Percentiles rank a stretch among this genome's conserved stretches.
phyloP scores from a whole-genome alignment of 2,329 filamentous ascomycete species.

The Emergomyces orientalis region DNA sequence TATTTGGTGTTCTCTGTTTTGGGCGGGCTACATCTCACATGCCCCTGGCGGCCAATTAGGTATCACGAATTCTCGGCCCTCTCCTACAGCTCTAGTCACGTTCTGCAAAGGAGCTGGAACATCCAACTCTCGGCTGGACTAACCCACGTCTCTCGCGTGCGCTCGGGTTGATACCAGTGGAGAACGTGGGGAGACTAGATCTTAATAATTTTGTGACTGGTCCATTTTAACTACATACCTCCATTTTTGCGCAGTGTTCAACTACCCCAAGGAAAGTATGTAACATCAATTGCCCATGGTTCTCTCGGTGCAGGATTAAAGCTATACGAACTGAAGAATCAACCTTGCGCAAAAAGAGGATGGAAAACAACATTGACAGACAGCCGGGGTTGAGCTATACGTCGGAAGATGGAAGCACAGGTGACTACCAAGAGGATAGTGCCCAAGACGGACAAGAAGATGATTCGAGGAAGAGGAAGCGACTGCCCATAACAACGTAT shows the following conservation, averaged over 20 bases:
- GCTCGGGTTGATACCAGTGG: neutral
- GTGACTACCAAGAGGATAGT: constrained; percentile 2
- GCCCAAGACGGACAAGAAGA: neutral
- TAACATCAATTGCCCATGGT: neutral
- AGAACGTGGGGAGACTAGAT: neutral
- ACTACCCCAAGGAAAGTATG: neutral
- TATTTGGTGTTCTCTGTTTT: neutral
- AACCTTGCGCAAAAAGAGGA: neutral
- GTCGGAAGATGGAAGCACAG: neutral
- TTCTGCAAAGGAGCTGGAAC: neutral
- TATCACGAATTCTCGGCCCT: neutral
- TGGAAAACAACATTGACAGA: neutral
- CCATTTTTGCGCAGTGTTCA: neutral
- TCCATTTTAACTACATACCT: neutral
- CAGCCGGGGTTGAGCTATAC: neutral
- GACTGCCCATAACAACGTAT: constrained; percentile 5
- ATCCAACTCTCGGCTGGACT: neutral
- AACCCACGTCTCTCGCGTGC: neutral
- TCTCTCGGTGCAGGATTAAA: neutral
- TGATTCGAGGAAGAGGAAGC: constrained; percentile 4
- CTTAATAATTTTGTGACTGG: neutral
- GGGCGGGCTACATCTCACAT: neutral
- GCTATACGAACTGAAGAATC: neutral
- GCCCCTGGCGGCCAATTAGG: neutral
- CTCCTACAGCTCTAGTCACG: neutral